phyloP scores from a whole-genome alignment of 2,329 filamentous ascomycete species.

The Aspergillus unguis region DNA sequence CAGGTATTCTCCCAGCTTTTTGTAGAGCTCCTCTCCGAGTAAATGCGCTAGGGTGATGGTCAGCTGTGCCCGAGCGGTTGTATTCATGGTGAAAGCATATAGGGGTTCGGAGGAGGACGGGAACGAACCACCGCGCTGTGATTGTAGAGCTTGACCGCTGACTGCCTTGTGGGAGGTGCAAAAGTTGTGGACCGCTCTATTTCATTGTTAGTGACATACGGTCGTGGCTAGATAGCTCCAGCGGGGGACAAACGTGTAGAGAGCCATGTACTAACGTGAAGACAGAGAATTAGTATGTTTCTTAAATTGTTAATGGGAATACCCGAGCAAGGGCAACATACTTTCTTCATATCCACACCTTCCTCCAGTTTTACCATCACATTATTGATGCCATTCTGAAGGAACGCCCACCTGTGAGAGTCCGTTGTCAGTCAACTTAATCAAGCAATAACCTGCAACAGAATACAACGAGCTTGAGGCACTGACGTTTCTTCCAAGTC shows the following conservation, averaged over 20 bases:
- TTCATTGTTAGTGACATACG: conserved; percentile 13
- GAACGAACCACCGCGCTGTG: conserved; percentile 67
- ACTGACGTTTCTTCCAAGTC: conserved; percentile 62
- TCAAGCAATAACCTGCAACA: background rate
- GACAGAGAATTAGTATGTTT: conserved; percentile 15
- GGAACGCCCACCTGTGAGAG: conserved; percentile 72
- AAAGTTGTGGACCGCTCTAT: conserved; percentile 92
- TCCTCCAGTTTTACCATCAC: conserved; percentile 92
- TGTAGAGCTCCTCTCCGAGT: conserved; percentile 92
- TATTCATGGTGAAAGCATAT: background rate
- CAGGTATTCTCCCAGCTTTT: conserved; percentile 83
- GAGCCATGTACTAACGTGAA: conserved; percentile 74
- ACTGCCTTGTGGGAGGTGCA: conserved; percentile 96
- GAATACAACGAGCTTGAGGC: background rate
- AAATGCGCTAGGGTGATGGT: conserved; percentile 67
- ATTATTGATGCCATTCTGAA: conserved; percentile 81
- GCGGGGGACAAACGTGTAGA: conserved; percentile 68
- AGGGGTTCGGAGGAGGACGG: background rate
- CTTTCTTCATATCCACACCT: conserved; percentile 88
- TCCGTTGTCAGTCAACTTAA: conserved; percentile 16
- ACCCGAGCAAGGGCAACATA: conserved; percentile 42
- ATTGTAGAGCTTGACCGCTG: conserved; percentile 49
- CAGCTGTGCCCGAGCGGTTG: conserved; percentile 7
- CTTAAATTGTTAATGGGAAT: background rate
- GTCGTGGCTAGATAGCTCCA: background rate